Percentiles rank a stretch among this genome's conserved stretches.
phyloP scores from a whole-genome alignment of 805 yeast species.

The Citeromyces matritensis region DNA sequence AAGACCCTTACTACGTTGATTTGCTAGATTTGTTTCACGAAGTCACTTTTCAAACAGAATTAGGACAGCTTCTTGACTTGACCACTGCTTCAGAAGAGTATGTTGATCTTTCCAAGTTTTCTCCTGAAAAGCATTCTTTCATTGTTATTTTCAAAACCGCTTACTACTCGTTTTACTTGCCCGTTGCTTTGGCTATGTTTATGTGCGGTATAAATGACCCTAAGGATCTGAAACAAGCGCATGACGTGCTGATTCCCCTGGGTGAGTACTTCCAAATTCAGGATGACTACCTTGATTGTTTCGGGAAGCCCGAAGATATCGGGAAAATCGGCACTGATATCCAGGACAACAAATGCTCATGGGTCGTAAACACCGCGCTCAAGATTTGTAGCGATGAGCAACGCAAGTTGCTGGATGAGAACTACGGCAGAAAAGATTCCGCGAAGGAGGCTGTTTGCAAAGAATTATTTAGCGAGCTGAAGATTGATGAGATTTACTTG shows the following conservation, averaged over 20 bases:
- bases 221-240: slow-evolving; percentile 74
- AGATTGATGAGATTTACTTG: slow-evolving; percentile 53
- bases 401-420: slow-evolving; percentile 66
- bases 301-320: slow-evolving; percentile 92
- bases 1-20: slow-evolving; percentile 75
- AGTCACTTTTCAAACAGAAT: slow-evolving; percentile 92
- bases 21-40: slow-evolving; percentile 91
- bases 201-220: slow-evolving; percentile 68
- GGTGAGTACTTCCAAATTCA: slow-evolving; percentile 99
- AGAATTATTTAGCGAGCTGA: slow-evolving; percentile 57
- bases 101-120: slow-evolving; percentile 79
- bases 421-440: slow-evolving; percentile 79
- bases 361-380: slow-evolving; percentile 93
- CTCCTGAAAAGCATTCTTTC: slow-evolving; percentile 81
- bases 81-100: slow-evolving; percentile 95
- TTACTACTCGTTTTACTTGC: slow-evolving; percentile 90
- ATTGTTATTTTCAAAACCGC: slow-evolving; percentile 97
- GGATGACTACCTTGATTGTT: slow-evolving; percentile 94
- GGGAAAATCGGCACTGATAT: slow-evolving; percentile 99
- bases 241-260: slow-evolving; percentile 76
- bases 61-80: slow-evolving; percentile 90
- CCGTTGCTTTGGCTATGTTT: slow-evolving; percentile 93
- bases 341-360: slow-evolving; percentile 95
- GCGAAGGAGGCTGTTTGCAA: slow-evolving; percentile 56
- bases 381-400: slow-evolving; percentile 67